Base-by-base conservation (phyloP, 306 rosid genomes). In the Prunus mume region DNA sequence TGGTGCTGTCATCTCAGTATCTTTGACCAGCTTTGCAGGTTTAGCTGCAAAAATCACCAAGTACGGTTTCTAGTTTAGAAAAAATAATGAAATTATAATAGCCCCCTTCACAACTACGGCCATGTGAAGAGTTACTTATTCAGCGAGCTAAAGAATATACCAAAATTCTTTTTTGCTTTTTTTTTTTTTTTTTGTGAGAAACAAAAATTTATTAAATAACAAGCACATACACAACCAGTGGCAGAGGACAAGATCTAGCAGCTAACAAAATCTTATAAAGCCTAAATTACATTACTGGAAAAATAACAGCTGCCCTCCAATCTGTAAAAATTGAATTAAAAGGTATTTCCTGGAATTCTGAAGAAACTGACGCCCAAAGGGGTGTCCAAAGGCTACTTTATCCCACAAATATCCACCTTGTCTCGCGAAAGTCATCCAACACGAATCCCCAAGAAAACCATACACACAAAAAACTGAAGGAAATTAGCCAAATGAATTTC, bases 1-100 rank as follows among this genome's bases (percentile, higher is more conserved):
- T 1, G 98, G 98, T 2, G 98, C 97, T 3, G 88, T 83, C 99
- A 92, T 85, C 70, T 84, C 98, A 12, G 64, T 82, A 82, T 96
- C 92, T 87, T 78, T 91, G 2, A 91, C 92, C 20, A 91, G 85
- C 79, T 81, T 92, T 46, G 99, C 97, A 12, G 96, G 96, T 92
- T 93, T 85, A 49, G 93, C 99, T 96, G 93, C 79, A 61, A 80
- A 45, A 73, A 30, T 18, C 51, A 85, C 74, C 56, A 72, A 65
- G 58, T 76, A 79, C 65, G 78, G 69, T 71, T 83, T 71, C 78
- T 60, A 43, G 72, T 43, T 64, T 66, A 45, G 76, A 15, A 60
- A 25, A 38, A 7, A 2, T 28, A 28, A 20, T 63, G 19, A 47
- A 63, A 75, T 56, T 70, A 47, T 61, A 38, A 65, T 67, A 55